Percentiles rank a stretch among this genome's conserved stretches.
phyloP scores from a whole-genome alignment of 805 yeast genomes.

The Candida loeiensis region DNA sequence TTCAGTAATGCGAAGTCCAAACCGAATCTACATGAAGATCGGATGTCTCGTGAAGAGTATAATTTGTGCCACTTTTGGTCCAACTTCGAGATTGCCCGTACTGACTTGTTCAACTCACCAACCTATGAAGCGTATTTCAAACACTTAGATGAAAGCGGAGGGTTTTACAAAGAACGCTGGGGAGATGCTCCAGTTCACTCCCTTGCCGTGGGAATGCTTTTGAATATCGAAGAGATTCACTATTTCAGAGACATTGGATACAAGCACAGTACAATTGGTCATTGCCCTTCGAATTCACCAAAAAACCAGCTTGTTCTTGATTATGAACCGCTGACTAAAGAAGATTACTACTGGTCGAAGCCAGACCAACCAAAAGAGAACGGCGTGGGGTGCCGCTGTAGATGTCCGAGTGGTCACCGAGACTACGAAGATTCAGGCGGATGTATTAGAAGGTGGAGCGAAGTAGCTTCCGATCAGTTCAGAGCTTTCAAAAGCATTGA shows the following conservation, averaged over 20 bases:
- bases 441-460: slow-evolving; percentile 19
- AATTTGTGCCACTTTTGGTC: slow-evolving; percentile 88
- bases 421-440: slow-evolving; percentile 19
- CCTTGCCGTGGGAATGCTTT: slow-evolving; percentile 67
- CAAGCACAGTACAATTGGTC: slow-evolving; percentile 68
- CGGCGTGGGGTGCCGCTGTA: slow-evolving; percentile 84
- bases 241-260: slow-evolving; percentile 89
- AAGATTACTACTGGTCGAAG: slow-evolving; percentile 31
- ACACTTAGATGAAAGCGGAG: slow-evolving; percentile 63
- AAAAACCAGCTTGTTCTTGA: slow-evolving; percentile 47
- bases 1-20: slow-evolving; percentile 12
- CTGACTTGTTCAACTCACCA: slow-evolving; percentile 73
- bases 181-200: slow-evolving; percentile 93
- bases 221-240: slow-evolving; percentile 64
- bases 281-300: slow-evolving; percentile 69
- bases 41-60: slow-evolving; percentile 63
- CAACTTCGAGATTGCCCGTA: slow-evolving; percentile 78
- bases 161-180: slow-evolving; percentile 89
- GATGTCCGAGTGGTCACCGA: slow-evolving; percentile 51
- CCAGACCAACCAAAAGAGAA: slow-evolving; percentile 31
- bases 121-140: slow-evolving; percentile 64
- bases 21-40: slow-evolving; percentile 44
- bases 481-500: slow-evolving; percentile 12
- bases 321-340: slow-evolving; percentile 12
- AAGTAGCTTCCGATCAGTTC: slow-evolving; percentile 17